These are phyloP conservation scores for Naegleria lovaniensis DNA, from an alignment of 208 protist genomes.

Conservation along the genomic window DNA sequence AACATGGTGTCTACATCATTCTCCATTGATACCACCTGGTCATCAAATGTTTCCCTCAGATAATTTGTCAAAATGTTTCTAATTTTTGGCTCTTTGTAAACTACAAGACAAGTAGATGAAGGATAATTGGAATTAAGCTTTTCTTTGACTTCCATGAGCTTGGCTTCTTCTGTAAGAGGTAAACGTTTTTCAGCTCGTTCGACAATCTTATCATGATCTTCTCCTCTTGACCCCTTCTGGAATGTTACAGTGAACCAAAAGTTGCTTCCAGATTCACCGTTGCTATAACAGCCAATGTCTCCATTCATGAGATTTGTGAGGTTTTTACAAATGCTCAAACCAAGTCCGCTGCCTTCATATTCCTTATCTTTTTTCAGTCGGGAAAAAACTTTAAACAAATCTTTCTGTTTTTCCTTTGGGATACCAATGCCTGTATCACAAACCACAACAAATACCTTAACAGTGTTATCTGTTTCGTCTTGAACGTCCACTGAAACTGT, in stretches of 20 bases:
- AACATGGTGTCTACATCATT: background rate
- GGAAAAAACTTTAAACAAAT: slow-evolving; percentile 21
- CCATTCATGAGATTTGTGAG: background rate
- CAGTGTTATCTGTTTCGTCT: background rate
- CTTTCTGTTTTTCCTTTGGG: background rate
- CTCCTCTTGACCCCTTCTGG: background rate
- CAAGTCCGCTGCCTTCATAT: background rate
- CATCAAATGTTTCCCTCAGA: background rate
- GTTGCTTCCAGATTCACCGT: background rate
- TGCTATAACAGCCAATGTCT: background rate
- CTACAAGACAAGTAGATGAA: background rate
- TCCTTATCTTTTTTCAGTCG: background rate
- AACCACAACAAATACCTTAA: background rate
- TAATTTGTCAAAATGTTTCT: background rate
- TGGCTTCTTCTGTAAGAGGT: background rate
- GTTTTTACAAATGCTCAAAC: background rate
- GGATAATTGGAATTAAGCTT: background rate
- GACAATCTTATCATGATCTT: background rate
- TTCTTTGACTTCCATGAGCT: background rate
- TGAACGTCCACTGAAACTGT: background rate
- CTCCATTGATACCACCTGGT: background rate
- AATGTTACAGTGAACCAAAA: slow-evolving; percentile 18
- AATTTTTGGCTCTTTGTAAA: background rate
- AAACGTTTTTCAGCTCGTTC: background rate
- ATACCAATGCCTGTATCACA: slow-evolving; percentile 20